Evolutionary conservation across 768 basidiomycete genomes (phyloP).

Genomic region (Calocybe gangraenosa): DNA sequence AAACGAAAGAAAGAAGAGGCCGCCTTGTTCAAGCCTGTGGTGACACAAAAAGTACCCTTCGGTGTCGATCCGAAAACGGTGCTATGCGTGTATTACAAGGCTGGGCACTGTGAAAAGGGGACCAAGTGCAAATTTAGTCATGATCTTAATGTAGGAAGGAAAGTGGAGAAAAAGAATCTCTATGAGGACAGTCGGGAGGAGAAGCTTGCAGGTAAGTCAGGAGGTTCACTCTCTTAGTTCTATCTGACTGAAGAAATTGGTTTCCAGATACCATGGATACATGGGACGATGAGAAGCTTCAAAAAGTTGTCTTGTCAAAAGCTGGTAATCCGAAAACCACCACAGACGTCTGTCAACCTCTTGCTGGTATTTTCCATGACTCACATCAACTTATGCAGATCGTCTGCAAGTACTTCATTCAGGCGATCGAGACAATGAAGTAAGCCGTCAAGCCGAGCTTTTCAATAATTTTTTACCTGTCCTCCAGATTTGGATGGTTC

Average conservation of each 20-base stretch:
- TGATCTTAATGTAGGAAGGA: constrained; percentile 82
- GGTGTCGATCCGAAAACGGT: constrained; percentile 97
- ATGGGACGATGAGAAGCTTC: constrained; percentile 95
- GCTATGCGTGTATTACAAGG: constrained; percentile 89
- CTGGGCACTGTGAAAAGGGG: constrained; percentile 91
- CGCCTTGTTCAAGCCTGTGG: constrained; percentile 74
- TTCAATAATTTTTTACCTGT: background rate
- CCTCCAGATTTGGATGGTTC: constrained; percentile 81
- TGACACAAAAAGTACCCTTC: constrained; percentile 84
- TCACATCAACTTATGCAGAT: constrained; percentile 48
- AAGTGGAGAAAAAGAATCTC: constrained; percentile 92
- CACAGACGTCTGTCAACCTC: constrained; percentile 66
- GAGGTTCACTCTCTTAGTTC: background rate
- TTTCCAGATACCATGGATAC: constrained; percentile 88
- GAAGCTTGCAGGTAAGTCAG: constrained; percentile 58
- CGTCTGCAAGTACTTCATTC: constrained; percentile 96
- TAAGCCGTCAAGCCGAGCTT: constrained; percentile 24
- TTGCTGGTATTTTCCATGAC: background rate
- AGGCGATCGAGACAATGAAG: constrained; percentile 91
- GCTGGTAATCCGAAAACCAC: constrained; percentile 87
- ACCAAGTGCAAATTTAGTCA: constrained; percentile 97
- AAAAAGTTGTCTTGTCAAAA: constrained; percentile 82
- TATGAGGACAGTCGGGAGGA: constrained; percentile 88
- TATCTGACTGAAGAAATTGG: background rate
- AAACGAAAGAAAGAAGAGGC: constrained; percentile 84